Base-by-base conservation (phyloP, 768 basidiomycete genomes). In the Kwoniella mangroviensis region DNA sequence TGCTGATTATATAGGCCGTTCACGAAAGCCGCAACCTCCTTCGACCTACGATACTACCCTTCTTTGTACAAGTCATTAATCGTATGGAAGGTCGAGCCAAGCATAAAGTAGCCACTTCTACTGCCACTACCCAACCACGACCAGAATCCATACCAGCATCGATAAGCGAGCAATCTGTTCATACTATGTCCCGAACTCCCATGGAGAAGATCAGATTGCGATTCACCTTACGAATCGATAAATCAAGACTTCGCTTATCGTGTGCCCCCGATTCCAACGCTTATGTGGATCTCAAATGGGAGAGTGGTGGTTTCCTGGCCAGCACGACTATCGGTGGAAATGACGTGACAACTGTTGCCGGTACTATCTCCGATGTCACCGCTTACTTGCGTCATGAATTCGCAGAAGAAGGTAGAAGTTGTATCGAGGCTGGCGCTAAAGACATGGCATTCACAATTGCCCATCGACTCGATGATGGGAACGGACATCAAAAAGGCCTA, bases 191-290 rank as follows among this genome's bases (percentile, higher is more conserved):
- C 3, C 82, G 19, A 65, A 84, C 21, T 85, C 87, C 21, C 86
- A 63, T 67, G 45, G 77, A 87, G 69, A 70, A 67, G 85, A 67
- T 93, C 79, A 89, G 89, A 65, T 88, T 96, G 74, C 91, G 88
- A 70, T 88, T 97, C 84, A 93, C 92, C 75, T 86, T 98, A 42
- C 91, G 92, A 34, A 96, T 98, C 73, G 94, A 98, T 78, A 88
- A 90, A 77, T 98, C 96, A 0, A 89, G 87, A 65, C 86, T 98
- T 60, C 89, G 91, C 68, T 84, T 98, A 28, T 92, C 91, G 0
- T 98, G 96, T 74, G 89, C 90, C 70, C 93, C 93, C 0, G 93
- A 94, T 77, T 92, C 94, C 62, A 93, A 95, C 72, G 95, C 97
- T n/a, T 86, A 91, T 52, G 93, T 92, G 15, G 90, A 90, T 1